Evolutionary conservation across 2,329 filamentous ascomycete species (phyloP), one percentile per base, ranked within the genome.

Genomic region (Sordariomycetes sp.): DNA sequence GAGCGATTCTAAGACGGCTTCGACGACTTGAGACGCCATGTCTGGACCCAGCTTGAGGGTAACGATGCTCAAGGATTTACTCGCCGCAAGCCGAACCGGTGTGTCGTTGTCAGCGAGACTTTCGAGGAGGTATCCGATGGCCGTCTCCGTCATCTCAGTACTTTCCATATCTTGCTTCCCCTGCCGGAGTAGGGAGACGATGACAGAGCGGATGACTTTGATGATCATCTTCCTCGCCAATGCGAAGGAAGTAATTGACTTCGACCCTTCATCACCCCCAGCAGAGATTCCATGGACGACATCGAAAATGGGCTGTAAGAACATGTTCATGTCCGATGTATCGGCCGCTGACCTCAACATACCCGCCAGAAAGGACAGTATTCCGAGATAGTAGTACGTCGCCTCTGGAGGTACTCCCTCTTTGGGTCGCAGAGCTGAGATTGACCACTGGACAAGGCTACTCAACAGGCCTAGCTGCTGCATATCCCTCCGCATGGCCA

Each of bases 401-500:
- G 58, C 48, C 31, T 33, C 20, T 8, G n/a, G 6, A 6, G 5
- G 30, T 5, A 46, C 53, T 4, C 53, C 52, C 4, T 53, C 50
- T 3, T 54, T 49, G 1, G 67, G 66, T 1, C 64, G 59, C 4
- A 94, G 61, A 19, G 70, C 71, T 8, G 59, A 62, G 24, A 92
- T 58, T 1, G 82, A 75, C 84, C 86, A 93, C 21, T 70, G 54
- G 3, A 86, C 70, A 8, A 94, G 63, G 3, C 70, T 66, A 30
- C 75, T 59, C 21, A 92, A 64, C 4, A 96, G 63, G 0, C 81
- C 78, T 8, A 88, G 60, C 33, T 73, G 64, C 56, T 90, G 84
- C 86, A 96, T 94, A 53, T 98, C 92, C 30, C 75, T 77, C 12
- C 92, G 75, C 53, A 88, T 77, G n/a, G 80, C 75, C 30, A 95